Conservation (phyloP, 2,329 filamentous ascomycete genomes). For the Dothistroma pini region DNA sequence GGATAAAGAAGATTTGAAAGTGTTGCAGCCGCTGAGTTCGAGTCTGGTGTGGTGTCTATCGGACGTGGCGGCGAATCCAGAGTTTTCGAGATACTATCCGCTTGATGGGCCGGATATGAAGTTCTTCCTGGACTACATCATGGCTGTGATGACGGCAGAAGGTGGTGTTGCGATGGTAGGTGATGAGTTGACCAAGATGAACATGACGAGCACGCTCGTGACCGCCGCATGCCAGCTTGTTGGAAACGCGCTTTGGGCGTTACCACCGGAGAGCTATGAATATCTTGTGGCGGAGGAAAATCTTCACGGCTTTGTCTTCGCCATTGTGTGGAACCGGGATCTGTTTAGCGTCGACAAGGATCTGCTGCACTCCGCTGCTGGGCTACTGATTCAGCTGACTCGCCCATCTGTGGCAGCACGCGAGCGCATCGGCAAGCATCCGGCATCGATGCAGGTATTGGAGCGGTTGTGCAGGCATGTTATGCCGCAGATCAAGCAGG, state of each 20-base stretch:
- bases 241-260: conserved; percentile 29
- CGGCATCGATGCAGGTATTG: conserved; percentile 16
- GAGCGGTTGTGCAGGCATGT: conserved; percentile 24
- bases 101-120: conserved; percentile 6
- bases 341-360: conserved; percentile 16
- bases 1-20: conserved; percentile 17
- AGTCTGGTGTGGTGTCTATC: conserved; percentile 32
- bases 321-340: conserved; percentile 2
- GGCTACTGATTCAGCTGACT: conserved; percentile 30
- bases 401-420: conserved; percentile 23
- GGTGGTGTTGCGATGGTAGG: background rate
- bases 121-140: conserved; percentile 8
- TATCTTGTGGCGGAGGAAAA: conserved; percentile 11
- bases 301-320: conserved; percentile 13
- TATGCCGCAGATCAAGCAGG: conserved; percentile 27
- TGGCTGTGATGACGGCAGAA: conserved; percentile 2
- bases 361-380: conserved; percentile 29
- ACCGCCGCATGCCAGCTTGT: conserved; percentile 30
- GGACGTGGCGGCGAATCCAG: conserved; percentile 27
- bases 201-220: conserved; percentile 7
- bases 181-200: conserved; percentile 3
- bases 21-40: conserved; percentile 25
- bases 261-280: conserved; percentile 9
- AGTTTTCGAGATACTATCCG: conserved; percentile 18
- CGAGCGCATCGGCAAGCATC: conserved; percentile 23